Evolutionary conservation across 192 early-diverging fungal genomes (phyloP), one percentile per base, ranked within the genome.

Genomic region (Coemansia sp.): DNA sequence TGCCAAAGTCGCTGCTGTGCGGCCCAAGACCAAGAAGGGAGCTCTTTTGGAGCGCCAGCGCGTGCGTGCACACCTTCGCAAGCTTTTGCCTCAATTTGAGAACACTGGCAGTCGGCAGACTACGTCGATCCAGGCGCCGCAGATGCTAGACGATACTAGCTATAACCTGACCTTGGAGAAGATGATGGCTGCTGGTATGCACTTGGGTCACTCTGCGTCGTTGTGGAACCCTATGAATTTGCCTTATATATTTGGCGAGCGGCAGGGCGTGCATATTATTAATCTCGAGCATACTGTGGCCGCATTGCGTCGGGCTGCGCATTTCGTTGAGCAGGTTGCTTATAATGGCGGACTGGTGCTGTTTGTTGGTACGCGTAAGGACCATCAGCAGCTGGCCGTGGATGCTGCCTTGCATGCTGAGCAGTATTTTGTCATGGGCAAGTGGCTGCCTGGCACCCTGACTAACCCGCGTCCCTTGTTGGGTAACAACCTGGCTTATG

Each of bases 251-350:
- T 94, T 91, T 74, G 97, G 97, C 62, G 87, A 89, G 24, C 91
- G 97, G 49, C 80, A 91, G 47, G 95, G 95, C 36, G 90, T 97
- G 39, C 92, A 92, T 71, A 92, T 98, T 65, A 96, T 98, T 84
- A 95, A 98, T 74, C 76, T 96, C 55, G 95, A 98, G 68, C 92
- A 95, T 46, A 97, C 97, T 1, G 76, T 97, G 65, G 89, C 89
- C 2, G 87, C 90, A 38, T 85, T 98, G 29, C 87, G 95, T 36
- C 88, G 95, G 46, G 94, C 97, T 6, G 88, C 89, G 62, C 88
- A 87, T 49, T 87, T 96, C 22, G 87, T 88, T 11, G 73, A 87
- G 22, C 87, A 89, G 31, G 89, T 96, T 5, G 89, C 94, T 33
- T 76, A 87, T 43, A 72, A 88, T 18, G 95, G 93, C 36, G 95